Conservation (phyloP, 1,284 basidiomycete species). For the Porodaedalea pini region DNA sequence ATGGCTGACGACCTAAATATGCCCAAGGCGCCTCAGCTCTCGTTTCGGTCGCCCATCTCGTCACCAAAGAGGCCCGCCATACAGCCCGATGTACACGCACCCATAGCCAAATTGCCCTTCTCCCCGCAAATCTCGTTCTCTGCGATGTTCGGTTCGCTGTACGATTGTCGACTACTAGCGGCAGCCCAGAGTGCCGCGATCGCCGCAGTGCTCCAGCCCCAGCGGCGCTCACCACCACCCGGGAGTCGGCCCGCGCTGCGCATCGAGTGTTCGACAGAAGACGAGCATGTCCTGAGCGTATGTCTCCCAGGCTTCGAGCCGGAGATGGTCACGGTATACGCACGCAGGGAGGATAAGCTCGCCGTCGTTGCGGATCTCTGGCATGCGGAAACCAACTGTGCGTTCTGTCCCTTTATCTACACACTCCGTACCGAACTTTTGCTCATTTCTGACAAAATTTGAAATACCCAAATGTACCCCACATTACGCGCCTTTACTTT, state of each 20-base stretch:
- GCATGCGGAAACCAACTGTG: slow-evolving; percentile 30
- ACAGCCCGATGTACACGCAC: neutral
- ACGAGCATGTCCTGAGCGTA: slow-evolving; percentile 17
- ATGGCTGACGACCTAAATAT: neutral
- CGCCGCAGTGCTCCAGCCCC: slow-evolving; percentile 15
- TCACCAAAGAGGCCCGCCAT: slow-evolving; percentile 8
- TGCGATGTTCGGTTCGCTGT: neutral
- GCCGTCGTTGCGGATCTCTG: slow-evolving; percentile 31
- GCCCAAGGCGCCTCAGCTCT: slow-evolving; percentile 12
- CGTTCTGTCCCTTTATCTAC: slow-evolving; percentile 19
- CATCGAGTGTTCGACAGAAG: slow-evolving; percentile 1
- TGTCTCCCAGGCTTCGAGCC: slow-evolving; percentile 19
- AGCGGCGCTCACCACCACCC: slow-evolving; percentile 19
- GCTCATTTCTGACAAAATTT: slow-evolving; percentile 7
- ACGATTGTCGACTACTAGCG: neutral
- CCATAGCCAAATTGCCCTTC: neutral
- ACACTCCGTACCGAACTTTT: neutral
- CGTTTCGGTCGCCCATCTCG: slow-evolving; percentile 5
- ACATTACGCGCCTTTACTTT: neutral
- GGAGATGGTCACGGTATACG: slow-evolving; percentile 22
- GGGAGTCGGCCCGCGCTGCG: slow-evolving; percentile 10
- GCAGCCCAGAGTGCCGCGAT: slow-evolving; percentile 10
- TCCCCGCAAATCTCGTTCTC: slow-evolving; percentile 14
- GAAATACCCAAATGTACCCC: neutral
- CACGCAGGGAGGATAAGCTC: slow-evolving; percentile 27